These are phyloP conservation scores for Xanthoceras sorbifolium DNA, from an alignment of 345 rosid species.

Conservation along the genomic window DNA sequence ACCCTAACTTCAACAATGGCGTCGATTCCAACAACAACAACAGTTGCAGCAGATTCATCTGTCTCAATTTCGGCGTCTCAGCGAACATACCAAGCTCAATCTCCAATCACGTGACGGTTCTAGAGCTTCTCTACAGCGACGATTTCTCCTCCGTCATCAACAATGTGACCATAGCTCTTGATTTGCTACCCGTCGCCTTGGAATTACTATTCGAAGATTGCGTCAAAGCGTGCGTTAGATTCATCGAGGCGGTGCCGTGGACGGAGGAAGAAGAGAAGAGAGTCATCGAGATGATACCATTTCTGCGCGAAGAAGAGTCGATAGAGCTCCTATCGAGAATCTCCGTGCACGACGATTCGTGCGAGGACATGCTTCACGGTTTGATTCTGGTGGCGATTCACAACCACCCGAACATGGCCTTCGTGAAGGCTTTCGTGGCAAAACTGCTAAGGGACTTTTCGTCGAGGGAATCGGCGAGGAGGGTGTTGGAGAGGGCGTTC, in stretches of 20 bases:
- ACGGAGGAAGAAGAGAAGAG: slow-evolving; percentile 62
- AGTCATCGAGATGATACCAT: slow-evolving; percentile 47
- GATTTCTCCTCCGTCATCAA: slow-evolving; percentile 40
- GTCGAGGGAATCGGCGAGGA: slow-evolving; percentile 50
- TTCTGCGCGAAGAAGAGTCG: slow-evolving; percentile 51
- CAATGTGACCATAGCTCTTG: slow-evolving; percentile 52
- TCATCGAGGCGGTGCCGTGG: slow-evolving; percentile 78
- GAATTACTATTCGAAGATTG: slow-evolving; percentile 65
- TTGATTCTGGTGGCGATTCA: slow-evolving; percentile 51
- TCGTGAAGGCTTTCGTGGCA: slow-evolving; percentile 63
- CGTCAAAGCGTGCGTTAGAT: slow-evolving; percentile 45
- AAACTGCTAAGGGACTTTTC: slow-evolving; percentile 62
- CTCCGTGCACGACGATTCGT: slow-evolving; percentile 35
- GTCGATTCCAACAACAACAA: slow-evolving; percentile 1
- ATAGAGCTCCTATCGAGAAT: slow-evolving; percentile 57
- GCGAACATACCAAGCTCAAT: slow-evolving; percentile 33
- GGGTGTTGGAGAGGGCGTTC: slow-evolving; percentile 60
- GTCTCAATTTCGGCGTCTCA: slow-evolving; percentile 34
- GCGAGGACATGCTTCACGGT: slow-evolving; percentile 67
- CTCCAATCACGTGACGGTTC: slow-evolving; percentile 40
- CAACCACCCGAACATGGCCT: slow-evolving; percentile 54
- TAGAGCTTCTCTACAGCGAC: slow-evolving; percentile 53
- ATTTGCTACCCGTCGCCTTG: slow-evolving; percentile 58
- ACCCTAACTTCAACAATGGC: neutral
- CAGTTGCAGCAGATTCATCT: slow-evolving; percentile 2